Base-by-base conservation (phyloP, 768 basidiomycete species). In the Dendrothele bispora region DNA sequence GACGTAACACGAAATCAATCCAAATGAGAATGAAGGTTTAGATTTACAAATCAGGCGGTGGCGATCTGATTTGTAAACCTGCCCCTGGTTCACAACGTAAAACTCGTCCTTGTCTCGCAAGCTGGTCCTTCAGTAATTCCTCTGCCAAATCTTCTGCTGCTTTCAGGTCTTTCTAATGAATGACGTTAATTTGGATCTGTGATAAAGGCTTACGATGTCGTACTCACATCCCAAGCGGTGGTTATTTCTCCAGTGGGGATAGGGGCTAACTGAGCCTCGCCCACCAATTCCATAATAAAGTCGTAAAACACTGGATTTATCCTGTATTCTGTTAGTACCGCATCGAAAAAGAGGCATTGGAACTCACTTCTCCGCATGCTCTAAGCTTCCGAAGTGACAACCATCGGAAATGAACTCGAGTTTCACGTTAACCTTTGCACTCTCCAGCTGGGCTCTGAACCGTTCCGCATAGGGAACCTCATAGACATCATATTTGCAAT, bases 341-440 rank as follows among this genome's bases (percentile, higher is more conserved):
- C 15, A 20, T 32, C 2, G 15, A 20, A 10, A 11, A 38, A 24
- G 6, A 39, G 10, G 42, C 34, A 25, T 27, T 32, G 7, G 7
- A 25, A 57, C 60, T 46, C 37, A 71, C 68, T 59, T 49, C 15
- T 61, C 54, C 11, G 62, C 49, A 46, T 72, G 60, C 11, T 68
- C 71, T 7, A 67, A 61, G 36, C 56, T 55, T 2, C 71, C 70
- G 39, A 69, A 70, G 50, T 72, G 71, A 2, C 70, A 64, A 7
- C 70, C 70, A 6, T 58, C 59, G 6, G 57, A 48, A 4, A 70
- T 54, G 1, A 48, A 43, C 1, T 57, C 29, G 1, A 72, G 25
- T 3, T 55, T 55, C n/a, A 60, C 68, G 12, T 62, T 43, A 4
- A 71, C 45, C 0, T 59, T 63, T 1, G 66, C 68, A 20, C 57